Percentiles rank a stretch among this genome's conserved stretches.
These are phyloP conservation scores for Davidsoniella eucalypti DNA, from an alignment of 2,329 filamentous ascomycete genomes.

Conservation along the genomic window DNA sequence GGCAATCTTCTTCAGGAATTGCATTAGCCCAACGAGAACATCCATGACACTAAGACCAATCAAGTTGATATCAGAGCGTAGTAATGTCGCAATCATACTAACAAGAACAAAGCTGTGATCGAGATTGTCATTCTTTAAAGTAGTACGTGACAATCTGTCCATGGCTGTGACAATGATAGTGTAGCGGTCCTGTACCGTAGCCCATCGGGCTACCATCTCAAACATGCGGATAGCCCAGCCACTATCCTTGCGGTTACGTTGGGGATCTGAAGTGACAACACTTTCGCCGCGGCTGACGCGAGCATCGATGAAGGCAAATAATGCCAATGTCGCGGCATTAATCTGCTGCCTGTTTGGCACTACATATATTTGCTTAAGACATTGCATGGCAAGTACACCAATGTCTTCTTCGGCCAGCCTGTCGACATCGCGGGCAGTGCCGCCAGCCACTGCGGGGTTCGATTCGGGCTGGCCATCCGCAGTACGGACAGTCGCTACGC, in stretches of 20 bases:
- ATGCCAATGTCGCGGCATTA: constrained; percentile 53
- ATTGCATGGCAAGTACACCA: constrained; percentile 67
- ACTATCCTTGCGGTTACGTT: constrained; percentile 28
- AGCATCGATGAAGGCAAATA: constrained; percentile 58
- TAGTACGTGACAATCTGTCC: constrained; percentile 54
- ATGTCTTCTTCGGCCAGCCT: constrained; percentile 80
- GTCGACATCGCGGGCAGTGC: constrained; percentile 74
- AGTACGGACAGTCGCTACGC: constrained; percentile 62
- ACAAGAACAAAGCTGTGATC: constrained; percentile 59
- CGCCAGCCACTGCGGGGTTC: constrained; percentile 57
- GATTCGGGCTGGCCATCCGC: constrained; percentile 46
- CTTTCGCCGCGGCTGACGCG: constrained; percentile 34
- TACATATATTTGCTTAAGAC: constrained; percentile 71
- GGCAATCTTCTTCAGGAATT: constrained; percentile 64
- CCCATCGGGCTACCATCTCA: constrained; percentile 66
- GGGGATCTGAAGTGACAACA: constrained; percentile 33
- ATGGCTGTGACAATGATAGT: constrained; percentile 70
- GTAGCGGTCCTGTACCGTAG: constrained; percentile 87
- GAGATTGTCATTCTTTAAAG: constrained; percentile 53
- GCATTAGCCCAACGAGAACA: constrained; percentile 67
- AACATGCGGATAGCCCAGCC: constrained; percentile 77
- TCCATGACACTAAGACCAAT: constrained; percentile 96
- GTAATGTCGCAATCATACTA: constrained; percentile 62
- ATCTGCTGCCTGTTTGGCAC: constrained; percentile 71
- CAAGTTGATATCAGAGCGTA: constrained; percentile 79